Base-by-base conservation (phyloP, 164 flowering plant species). In the Sedum album region DNA sequence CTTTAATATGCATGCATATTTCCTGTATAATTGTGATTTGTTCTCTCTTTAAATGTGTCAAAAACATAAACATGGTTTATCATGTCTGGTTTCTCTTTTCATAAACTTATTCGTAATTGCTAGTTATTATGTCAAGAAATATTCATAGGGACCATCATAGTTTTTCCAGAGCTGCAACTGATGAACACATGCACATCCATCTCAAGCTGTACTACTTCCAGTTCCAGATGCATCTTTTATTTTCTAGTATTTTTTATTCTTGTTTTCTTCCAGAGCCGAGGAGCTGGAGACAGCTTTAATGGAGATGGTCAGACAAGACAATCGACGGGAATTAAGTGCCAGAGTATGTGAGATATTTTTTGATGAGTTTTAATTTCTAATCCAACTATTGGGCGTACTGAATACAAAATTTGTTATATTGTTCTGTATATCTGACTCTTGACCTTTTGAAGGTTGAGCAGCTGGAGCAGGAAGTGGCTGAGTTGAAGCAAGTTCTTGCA, bases 201-300 rank as follows among this genome's bases (percentile, higher is more conserved):
- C 62, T 28, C n/a, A 17, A 11, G 28, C 62, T 30, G 20, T 31
- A 30, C 31, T 57, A 30, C 62, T 28, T 57, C 31, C 28, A 20
- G 18, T 28, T 57, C 31, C 28, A 20, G 18, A n/a, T 35, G 26
- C 17, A 10, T 35, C 44, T 64, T 25, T 13, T 35, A 21, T 11
- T 36, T 17, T 69, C 0, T 49, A 33, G 46, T 30, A 46, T 15
- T 5, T 51, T 53, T 65, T 69, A 13, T 33, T 55, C 36, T 53
- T 21, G 6, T 69, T 66, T 55, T 69, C 78, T 71, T 75, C 51
- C 82, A 90, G 98, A 78, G 88, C 97, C 60, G 98, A 93, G 77
- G 98, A 93, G 76, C 78, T 93, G 67, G 98, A 93, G 85, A 85
- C 90, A 66, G 97, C 98, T 65, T 79, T 93, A 26, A 85, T 87